Evolutionary conservation across 805 yeast genomes (phyloP), one percentile per base, ranked within the genome.

Genomic region (Myxozyma monticola): DNA sequence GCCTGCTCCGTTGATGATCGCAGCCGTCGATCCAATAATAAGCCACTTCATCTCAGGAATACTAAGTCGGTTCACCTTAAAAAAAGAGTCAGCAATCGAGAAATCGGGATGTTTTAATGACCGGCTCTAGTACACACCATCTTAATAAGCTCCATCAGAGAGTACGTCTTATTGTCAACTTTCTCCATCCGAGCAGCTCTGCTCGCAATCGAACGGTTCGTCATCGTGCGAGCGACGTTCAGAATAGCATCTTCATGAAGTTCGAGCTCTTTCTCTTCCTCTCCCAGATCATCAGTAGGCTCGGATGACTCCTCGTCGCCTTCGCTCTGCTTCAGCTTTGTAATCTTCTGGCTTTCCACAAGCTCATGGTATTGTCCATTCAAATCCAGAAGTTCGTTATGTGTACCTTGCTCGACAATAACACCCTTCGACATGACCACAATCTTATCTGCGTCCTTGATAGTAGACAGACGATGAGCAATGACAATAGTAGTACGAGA

Each of bases 391-490:
- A 71, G 56, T 25, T 62, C 65, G 21, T 60, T 60, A 47, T 69
- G 72, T 8, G 56, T 58, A 7, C 74, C 73, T 37, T 62, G 65
- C 54, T 71, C 74, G 17, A 65, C 76, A 51, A 76, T 77, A 48
- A 71, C 76, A 6, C 78, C 74, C 31, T 66, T 64, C 2, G 58
- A 46, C 48, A 77, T 64, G 14, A 77, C 80, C 38, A 77, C 68
- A 3, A 77, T 69, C 40, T 76, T 56, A 39, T 74, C 75, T 51
- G 80, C 77, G 52, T 76, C 76, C 49, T 68, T 69, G 40, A 77
- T 76, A 0, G 81, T 77, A 0, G 78, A 71, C 49, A 77, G 65
- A 46, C 81, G 62, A 57, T 77, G 80, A 14, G 81, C 81, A 54
- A 77, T 77, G 53, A 72, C 72, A 37, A 77, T 74, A 2, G 83